Evolutionary conservation across 306 rosid species (phyloP), one percentile per base, ranked within the genome.

Genomic region (Crotalaria pallida): DNA sequence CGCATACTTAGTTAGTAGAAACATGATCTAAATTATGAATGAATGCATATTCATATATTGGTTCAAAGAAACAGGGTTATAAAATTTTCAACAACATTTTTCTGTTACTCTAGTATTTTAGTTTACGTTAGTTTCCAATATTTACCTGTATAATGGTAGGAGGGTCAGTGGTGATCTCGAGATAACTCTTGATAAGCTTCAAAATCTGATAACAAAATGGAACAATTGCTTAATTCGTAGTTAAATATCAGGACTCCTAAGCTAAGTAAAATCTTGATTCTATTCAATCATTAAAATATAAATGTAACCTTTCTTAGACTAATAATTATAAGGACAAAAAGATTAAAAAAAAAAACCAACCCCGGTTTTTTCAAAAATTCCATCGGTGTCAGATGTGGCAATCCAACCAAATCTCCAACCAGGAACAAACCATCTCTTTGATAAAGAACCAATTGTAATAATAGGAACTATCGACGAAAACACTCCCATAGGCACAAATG

Each of bases 361-460:
- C 87, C 89, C 86, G 13, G 86, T 51, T 78, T 82, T 70, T 13
- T 63, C 63, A 44, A 88, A 78, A 57, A 86, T 73, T 59, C 76
- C 82, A 53, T 45, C 24, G 22, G 88, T 83, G 66, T 88, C 96
- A 56, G 66, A 75, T 58, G 78, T 74, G 71, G 83, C 88, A 26
- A 88, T 70, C 91, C 88, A 88, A 19, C 96, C 91, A 66, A 81
- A 13, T 75, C 85, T 78, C 95, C 87, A 85, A 59, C 95, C 95
- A 43, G 89, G 90, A 81, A 88, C 80, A 60, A 81, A 47, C 91
- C 95, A 88, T 78, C 83, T 75, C 77, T 84, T 88, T 11, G 86
- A 73, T 43, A 85, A 41, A 38, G 91, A 85, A 2, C 95, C 87
- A 16, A 88, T 77, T 16, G 84, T 83, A 7, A 88, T 51, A 34